Base-by-base conservation (phyloP, 2,329 filamentous ascomycete genomes). In the Aspergillus awamori region DNA sequence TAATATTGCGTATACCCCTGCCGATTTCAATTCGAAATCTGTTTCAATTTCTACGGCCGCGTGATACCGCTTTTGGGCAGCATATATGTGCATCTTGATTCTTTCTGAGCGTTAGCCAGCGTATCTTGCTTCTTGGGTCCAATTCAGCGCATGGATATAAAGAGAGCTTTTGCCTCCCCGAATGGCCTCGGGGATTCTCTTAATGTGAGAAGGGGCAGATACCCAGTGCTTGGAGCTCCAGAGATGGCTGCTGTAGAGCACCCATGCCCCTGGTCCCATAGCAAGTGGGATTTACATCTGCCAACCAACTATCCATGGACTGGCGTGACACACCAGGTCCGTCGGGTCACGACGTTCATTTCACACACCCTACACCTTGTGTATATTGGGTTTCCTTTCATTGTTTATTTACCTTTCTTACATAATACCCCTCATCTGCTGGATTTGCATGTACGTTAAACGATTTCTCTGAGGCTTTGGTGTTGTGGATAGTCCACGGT, bases 341-440 rank as follows among this genome's bases (percentile, higher is more conserved):
- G 26, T 43, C 54, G 24, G 41, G 48, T 56, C 24, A 53, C 51
- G 38, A 58, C 60, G 43, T 53, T 52, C 54, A 64, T 59, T 68
- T 54, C 52, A 66, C 66, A 52, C 60, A 36, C 54, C 48, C 45
- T 49, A 33, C 59, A 53, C 30, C 48, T 53, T 59, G 66, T 71
- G 63, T 52, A 73, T 68, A 68, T 67, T 66, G 65, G 63, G 54
- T 60, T 61, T 45, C 61, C 33, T 53, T 63, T 30, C 47, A 22
- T 60, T 52, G 51, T 59, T 39, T 39, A 51, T 62, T 65, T 59
- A 54, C 52, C 51, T 36, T 36, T 74, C 70, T 69, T 69, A 68
- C 61, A 63, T 70, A 75, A 75, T 75, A 75, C 73, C 73, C 73
- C 70, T 67, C 68, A 62, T 66, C 61, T 67, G 65, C 64, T 68